Evolutionary conservation across 768 basidiomycete genomes (phyloP).

Genomic region (Lactifluus piperatus): DNA sequence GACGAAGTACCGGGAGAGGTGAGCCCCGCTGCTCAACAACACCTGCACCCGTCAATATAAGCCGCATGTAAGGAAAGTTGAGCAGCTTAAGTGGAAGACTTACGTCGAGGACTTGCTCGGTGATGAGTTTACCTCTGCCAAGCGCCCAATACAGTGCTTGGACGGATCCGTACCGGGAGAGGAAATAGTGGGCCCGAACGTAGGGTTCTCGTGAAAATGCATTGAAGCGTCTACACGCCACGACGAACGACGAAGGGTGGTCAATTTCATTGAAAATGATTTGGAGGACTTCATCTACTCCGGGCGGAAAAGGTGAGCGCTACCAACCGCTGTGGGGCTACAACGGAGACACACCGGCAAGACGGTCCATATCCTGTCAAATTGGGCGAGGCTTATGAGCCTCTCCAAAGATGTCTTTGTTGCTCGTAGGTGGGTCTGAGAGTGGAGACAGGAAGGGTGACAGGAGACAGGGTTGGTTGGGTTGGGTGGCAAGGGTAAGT

Average conservation of each 20-base stretch:
- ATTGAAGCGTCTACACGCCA: constrained; percentile 49
- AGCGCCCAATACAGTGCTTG: constrained; percentile 72
- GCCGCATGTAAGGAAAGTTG: neutral
- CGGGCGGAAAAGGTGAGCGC: constrained; percentile 1
- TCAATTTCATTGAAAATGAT: constrained; percentile 64
- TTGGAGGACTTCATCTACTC: constrained; percentile 56
- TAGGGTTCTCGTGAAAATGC: constrained; percentile 64
- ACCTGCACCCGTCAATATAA: constrained; percentile 37
- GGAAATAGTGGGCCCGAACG: constrained; percentile 70
- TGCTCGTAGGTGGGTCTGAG: constrained; percentile 6
- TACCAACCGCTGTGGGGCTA: constrained; percentile 3
- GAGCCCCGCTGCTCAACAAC: constrained; percentile 65
- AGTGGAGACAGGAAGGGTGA: neutral
- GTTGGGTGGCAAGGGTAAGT: constrained; percentile 7
- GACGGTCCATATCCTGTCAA: constrained; percentile 19
- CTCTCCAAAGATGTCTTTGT: neutral
- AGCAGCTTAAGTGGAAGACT: constrained; percentile 2
- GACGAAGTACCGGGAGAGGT: constrained; percentile 69
- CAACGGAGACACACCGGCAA: constrained; percentile 19
- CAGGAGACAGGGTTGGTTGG: constrained; percentile 6
- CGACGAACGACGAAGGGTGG: constrained; percentile 52
- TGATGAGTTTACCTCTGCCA: constrained; percentile 44
- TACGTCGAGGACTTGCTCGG: constrained; percentile 16
- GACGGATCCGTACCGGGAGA: constrained; percentile 58
- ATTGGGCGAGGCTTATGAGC: neutral